phyloP scores from a whole-genome alignment of 2,329 filamentous ascomycete species.

The Fusarium sp. region DNA sequence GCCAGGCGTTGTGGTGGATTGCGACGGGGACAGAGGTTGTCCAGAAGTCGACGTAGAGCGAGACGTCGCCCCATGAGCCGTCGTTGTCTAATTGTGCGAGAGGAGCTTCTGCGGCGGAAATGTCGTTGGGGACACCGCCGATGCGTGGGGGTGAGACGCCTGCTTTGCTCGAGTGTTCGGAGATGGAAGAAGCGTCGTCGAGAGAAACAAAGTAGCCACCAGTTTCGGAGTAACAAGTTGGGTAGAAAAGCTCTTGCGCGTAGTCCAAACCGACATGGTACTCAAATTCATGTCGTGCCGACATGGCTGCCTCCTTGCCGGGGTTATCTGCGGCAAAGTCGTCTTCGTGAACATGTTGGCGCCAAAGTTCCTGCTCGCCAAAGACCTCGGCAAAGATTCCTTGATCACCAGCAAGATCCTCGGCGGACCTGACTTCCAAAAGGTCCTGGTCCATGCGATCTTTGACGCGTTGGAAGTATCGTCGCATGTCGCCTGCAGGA shows the following conservation, averaged over 20 bases:
- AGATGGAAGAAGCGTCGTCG: conserved; percentile 26
- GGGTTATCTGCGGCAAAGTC: conserved; percentile 27
- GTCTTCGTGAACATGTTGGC: conserved; percentile 22
- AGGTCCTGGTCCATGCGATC: conserved; percentile 43
- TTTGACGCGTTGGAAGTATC: conserved; percentile 42
- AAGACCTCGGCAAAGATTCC: conserved; percentile 49
- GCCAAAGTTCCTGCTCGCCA: conserved; percentile 45
- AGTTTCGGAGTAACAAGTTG: conserved; percentile 45
- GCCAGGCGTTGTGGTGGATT: conserved; percentile 45
- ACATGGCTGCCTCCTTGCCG: conserved; percentile 23
- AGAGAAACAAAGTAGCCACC: conserved; percentile 43
- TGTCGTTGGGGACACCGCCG: conserved; percentile 36
- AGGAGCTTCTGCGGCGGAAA: conserved; percentile 27
- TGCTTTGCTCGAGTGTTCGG: conserved; percentile 26
- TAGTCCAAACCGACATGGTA: conserved; percentile 47
- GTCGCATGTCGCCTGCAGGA: conserved; percentile 43
- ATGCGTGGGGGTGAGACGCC: conserved; percentile 44
- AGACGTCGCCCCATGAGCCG: conserved; percentile 35
- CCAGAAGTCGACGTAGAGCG: conserved; percentile 43
- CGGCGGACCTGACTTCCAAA: conserved; percentile 14
- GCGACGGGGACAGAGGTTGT: conserved; percentile 40
- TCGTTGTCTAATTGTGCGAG: conserved; percentile 17
- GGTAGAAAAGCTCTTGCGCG: conserved; percentile 46
- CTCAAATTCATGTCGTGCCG: conserved; percentile 36
- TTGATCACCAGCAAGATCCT: conserved; percentile 46